phyloP scores from a whole-genome alignment of 139 green algal genomes.

The Volvox africanus region DNA sequence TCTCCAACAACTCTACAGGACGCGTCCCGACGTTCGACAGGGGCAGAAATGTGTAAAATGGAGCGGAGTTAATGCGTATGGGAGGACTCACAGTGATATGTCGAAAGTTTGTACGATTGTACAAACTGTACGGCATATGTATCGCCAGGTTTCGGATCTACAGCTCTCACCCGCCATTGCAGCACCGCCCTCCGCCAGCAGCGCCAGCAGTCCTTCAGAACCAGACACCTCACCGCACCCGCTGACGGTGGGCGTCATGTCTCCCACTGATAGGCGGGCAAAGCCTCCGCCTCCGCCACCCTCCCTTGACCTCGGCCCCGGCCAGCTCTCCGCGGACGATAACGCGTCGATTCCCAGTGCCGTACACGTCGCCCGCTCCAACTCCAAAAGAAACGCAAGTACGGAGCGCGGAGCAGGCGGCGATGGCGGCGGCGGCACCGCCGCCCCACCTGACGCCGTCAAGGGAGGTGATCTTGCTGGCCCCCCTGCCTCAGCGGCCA shows the following conservation, averaged over 20 bases:
- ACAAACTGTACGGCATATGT: no score
- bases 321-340: neutral
- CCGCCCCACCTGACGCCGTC: neutral
- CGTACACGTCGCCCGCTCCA: neutral
- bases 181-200: constrained; percentile 26
- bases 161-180: neutral
- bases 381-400: neutral
- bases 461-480: neutral
- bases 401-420: neutral
- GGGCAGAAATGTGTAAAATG: no score
- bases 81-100: no score
- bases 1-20: neutral
- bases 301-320: neutral
- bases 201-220: neutral
- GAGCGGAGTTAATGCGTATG: no score
- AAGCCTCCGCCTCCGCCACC: neutral
- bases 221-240: neutral
- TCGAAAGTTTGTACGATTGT: no score
- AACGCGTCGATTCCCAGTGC: neutral
- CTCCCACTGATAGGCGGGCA: neutral
- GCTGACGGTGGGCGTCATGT: neutral
- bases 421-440: neutral
- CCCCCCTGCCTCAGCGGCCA: no score
- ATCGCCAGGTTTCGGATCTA: no score
- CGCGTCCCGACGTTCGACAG: no score